Base-by-base conservation (phyloP, 106 monocot species). In the Posidonia australis region DNA sequence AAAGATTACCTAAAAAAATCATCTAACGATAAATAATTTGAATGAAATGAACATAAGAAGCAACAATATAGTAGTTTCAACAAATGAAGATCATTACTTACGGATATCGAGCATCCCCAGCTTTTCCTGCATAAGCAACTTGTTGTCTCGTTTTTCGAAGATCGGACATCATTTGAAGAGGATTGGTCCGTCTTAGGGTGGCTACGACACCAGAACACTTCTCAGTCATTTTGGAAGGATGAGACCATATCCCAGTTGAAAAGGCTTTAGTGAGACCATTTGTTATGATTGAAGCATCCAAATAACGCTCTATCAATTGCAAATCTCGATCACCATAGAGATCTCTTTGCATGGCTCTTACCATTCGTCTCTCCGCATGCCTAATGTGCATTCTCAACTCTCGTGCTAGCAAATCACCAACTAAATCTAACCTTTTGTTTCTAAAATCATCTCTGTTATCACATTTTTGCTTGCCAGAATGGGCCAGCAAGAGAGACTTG, bases 91-190 rank as follows among this genome's bases (percentile, higher is more conserved):
- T 16, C 1, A 1, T 22, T 46, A 84, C 87, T 82, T 80, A 98
- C 96, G 96, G 96, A 72, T 84, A 98, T 90, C 96, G 80, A n/a
- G 90, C 84, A 79, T 98, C 90, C 36, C 96, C 96, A 20, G 79
- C 80, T 70, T 98, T 98, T 44, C 96, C 87, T 43, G 84, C 82
- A 74, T 98, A 98, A 55, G 74, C 71, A 71, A 90, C 84, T 28
- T 84, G 90, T 68, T 84, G 84, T 9, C 96, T 77, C 11, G 87
- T 79, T 72, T 90, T 98, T 62, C 96, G 82, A 59, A 98, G 76
- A 65, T 89, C 85, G 36, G 89, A 77, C 58, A 86, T 85, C 77
- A 86, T 83, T 51, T 93, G 86, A 27, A 93, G 74, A 13, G 89
- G 80, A 79, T 93, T 93, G 25, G 83, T 83, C 63, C 93, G 68